Base-by-base conservation (phyloP, 2,329 filamentous ascomycete genomes). In the Clarireedia paspali region DNA sequence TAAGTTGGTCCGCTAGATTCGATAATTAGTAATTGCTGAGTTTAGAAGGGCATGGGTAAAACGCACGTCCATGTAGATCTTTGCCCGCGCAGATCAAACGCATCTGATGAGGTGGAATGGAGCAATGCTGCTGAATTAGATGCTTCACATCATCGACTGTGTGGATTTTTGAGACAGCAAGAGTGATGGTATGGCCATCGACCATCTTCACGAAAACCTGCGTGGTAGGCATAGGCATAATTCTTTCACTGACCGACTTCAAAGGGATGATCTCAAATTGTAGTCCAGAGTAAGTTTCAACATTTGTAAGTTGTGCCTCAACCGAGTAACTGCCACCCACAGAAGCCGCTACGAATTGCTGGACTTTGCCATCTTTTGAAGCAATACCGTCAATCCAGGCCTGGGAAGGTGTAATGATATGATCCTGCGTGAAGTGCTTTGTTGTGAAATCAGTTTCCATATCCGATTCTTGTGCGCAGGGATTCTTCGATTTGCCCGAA, bases 191-290 rank as follows among this genome's bases (percentile, higher is more conserved):
- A 76, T 84, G 84, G 27, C 83, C 83, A 1, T 82, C 85, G 51
- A 85, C 68, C 2, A 81, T 85, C 75, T 83, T 87, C 64, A 85
- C 83, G 62, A 86, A 85, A 59, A 85, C 84, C 58, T 85, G 79
- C 84, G 87, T 88, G 5, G 47, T 49, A 20, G 47, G 47, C 0
- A 5, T 9, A 34, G 47, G 42, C 20, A 45, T 34, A 34, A 12
- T 3, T 12, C 30, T 4, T 15, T 7, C 47, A 38, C 5, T 5
- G 2, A 5, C 6, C 2, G 5, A 27, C 42, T 38, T 50, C 2
- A 39, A n/a, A 4, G 57, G 53, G 6, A 47, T 54, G 9, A 54
- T 48, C 26, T 50, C 49, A 6, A 59, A 34, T 27, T 56, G 49
- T 3, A 59, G 15, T 4, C 54, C 57, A 20, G 20, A 46, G 23